Evolutionary conservation across 129 eudicot genomes (phyloP), one percentile per base, ranked within the genome.

Genomic region (Cynara cardunculus): DNA sequence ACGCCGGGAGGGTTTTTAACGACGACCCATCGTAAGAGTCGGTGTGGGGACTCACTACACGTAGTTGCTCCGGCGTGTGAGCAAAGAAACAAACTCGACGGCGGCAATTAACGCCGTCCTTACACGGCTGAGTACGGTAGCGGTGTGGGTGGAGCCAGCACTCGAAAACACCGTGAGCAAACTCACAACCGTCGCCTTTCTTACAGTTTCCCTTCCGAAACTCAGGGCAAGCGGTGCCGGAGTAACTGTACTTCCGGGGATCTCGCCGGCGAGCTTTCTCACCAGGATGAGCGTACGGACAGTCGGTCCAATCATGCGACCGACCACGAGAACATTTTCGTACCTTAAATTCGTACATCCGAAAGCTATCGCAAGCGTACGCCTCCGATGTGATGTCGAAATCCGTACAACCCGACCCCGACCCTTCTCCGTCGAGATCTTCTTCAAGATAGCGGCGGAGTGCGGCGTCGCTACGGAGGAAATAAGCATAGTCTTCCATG

Each of bases 221-320:
- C 18, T 93, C 98, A 1, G 97, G 91, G 41, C 98, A 93, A 0
- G 98, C 94, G 7, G 97, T 86, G 18, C 97, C 98, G 67, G 97
- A 93, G 72, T 93, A 93, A 26, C 78, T 80, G 53, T 79, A 93
- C 86, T 78, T 83, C 39, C 97, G 26, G 0, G 94, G 97, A 32
- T 93, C 98, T 19, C 98, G 76, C 37, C 98, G 88, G 71, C 98
- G 92, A 9, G 98, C 98, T 53, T 93, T 92, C 68, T 92, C 97
- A 0, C 95, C 97, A 0, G 97, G 95, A 26, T 92, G 97, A 31
- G 90, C 95, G 77, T 74, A 93, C 74, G 98, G 98, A 62, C 98
- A 93, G 87, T 93, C 98, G 8, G 98, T 93, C 98, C 98, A 93
- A 56, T 91, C 98, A 26, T 93, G 98, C 5, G 97, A 88, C 70